Evolutionary conservation across 108 stramenopile genomes (phyloP), one percentile per base, ranked within the genome.

Genomic region (Cyclotella kingstonii): DNA sequence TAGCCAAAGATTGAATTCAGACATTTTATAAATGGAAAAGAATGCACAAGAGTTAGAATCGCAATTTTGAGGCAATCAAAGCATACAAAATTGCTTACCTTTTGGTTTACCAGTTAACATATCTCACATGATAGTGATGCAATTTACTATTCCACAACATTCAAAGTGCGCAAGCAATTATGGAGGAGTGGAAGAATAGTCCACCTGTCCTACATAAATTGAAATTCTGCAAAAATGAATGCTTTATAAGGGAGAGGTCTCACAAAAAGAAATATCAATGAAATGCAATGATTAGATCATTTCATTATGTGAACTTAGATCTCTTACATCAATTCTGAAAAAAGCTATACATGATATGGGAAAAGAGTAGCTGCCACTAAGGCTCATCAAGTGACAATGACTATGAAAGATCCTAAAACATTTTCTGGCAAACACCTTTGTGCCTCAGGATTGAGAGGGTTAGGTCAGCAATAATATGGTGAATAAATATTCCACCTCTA

Each of bases 111-210:
- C 98, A 0, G 96, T 88, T 52, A 81, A 86, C 70, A 96, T 96
- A 80, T 98, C 95, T 66, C 98, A 97, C 18, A 96, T 90, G 66
- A 98, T 98, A 21, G 98, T 98, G 3, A 98, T 93, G n/a, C 98
- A 81, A 55, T 97, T 95, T 29, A 98, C 91, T 8, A 86, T 90
- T 9, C 96, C 98, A 68, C 98, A 98, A 0, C 82, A 83, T 65
- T 91, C 83, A 80, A 98, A 98, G 74, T 97, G 96, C 2, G 86
- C 66, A 49, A 95, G 81, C 29, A 98, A 65, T 56, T 98, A 95
- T 66, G 97, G 96, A 1, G 96, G 94, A 3, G 94, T 96, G 4
- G 95, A 78, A 11, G 91, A 82, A 81, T 98, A 97, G 59, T 97
- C 96, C 21, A 98, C 96, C 70, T 98, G 96, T 4, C 98, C 98